Evolutionary conservation across 163 green algal species (phyloP).

Genomic region (Scenedesmus sp.): DNA sequence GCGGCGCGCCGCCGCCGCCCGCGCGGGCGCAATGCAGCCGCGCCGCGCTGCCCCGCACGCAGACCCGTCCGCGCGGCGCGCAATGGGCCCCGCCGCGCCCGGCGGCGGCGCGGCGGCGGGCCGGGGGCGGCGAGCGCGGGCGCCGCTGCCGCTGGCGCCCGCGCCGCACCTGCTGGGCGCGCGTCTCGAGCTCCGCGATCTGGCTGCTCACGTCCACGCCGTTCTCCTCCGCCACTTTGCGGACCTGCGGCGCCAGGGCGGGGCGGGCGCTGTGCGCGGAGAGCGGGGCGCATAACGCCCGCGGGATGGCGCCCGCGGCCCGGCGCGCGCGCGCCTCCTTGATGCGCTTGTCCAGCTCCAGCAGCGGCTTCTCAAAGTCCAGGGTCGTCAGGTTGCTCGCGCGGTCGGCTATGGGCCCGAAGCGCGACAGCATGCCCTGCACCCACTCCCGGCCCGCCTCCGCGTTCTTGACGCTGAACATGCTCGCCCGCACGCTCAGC

Average conservation of each 20-base stretch:
- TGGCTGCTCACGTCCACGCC: slow-evolving; percentile 91
- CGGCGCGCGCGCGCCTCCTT: slow-evolving; percentile 78
- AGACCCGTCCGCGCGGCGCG: too few species aligned
- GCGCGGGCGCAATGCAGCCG: too few species aligned
- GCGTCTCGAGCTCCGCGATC: slow-evolving; percentile 88
- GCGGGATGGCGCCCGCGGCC: background rate
- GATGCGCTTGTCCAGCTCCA: slow-evolving; percentile 97
- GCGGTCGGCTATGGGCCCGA: slow-evolving; percentile 79
- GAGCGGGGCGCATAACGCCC: slow-evolving; percentile 27
- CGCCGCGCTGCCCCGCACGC: too few species aligned
- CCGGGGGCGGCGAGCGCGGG: too few species aligned
- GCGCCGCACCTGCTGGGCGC: slow-evolving; percentile 75
- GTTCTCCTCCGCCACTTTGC: slow-evolving; percentile 94
- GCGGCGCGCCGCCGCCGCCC: too few species aligned
- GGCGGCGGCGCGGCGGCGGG: too few species aligned
- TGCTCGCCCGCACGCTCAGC: too few species aligned
- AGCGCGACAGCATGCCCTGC: slow-evolving; percentile 78
- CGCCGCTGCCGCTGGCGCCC: background rate
- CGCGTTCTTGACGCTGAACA: slow-evolving; percentile 31
- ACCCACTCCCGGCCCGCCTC: slow-evolving; percentile 74
- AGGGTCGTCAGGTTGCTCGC: slow-evolving; percentile 74
- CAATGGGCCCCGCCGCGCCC: too few species aligned
- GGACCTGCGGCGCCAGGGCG: slow-evolving; percentile 69
- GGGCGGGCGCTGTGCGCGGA: too few species aligned
- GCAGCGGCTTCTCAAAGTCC: slow-evolving; percentile 96